phyloP scores from a whole-genome alignment of 352 stramenopile genomes.

The Lagenidium sp. region DNA sequence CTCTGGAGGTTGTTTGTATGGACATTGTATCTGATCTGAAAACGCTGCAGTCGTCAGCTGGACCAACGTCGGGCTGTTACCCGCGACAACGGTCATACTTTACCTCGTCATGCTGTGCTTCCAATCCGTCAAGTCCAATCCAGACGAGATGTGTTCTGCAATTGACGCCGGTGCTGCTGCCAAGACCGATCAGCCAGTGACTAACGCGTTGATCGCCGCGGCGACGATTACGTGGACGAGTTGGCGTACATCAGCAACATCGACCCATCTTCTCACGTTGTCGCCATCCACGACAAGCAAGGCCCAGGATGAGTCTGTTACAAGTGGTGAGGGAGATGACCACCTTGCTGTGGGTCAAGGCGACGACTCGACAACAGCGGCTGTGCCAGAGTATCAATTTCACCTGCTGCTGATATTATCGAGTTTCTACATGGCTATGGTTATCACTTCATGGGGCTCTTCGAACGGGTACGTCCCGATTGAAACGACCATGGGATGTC shows the following conservation, averaged over 20 bases:
- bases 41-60: conserved; percentile 56
- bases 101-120: conserved; percentile 71
- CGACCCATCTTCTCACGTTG: conserved; percentile 41
- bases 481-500: too few species aligned
- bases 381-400: conserved; percentile 63
- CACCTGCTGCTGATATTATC: conserved; percentile 66
- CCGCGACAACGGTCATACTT: conserved; percentile 33
- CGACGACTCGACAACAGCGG: background rate
- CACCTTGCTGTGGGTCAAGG: conserved; percentile 5
- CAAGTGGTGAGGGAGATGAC: background rate
- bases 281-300: conserved; percentile 22
- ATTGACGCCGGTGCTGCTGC: conserved; percentile 14
- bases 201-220: conserved; percentile 33
- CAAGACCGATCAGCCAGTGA: conserved; percentile 26
- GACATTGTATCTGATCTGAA: too few species aligned
- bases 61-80: conserved; percentile 53
- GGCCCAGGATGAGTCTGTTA: too few species aligned
- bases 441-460: conserved; percentile 71
- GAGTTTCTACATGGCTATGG: conserved; percentile 79
- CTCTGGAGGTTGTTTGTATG: too few species aligned
- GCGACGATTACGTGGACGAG: conserved; percentile 51
- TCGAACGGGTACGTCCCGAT: conserved; percentile 47
- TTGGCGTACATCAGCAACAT: conserved; percentile 56
- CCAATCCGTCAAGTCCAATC: conserved; percentile 58
- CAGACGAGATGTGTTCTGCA: conserved; percentile 32